Conservation (phyloP, 139 green algal genomes). For the Ostreobium quekettii region DNA sequence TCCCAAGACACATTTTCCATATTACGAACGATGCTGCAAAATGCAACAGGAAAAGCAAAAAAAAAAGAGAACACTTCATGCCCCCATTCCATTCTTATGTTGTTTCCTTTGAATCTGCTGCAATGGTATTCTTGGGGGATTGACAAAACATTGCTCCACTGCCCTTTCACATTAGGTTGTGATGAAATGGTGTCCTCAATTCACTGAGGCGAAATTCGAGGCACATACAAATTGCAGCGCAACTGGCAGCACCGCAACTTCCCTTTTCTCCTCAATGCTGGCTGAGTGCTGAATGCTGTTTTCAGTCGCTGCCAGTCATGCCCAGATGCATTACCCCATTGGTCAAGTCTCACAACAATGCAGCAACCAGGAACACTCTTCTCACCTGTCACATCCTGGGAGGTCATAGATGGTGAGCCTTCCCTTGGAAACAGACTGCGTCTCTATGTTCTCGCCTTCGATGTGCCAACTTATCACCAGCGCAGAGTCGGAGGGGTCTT, state of each 20-base stretch:
- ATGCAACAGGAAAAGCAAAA: not conserved
- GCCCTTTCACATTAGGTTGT: too few species aligned
- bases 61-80: not conserved
- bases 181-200: too few species aligned
- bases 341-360: conserved; percentile 10
- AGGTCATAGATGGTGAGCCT: conserved; percentile 97
- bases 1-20: not conserved
- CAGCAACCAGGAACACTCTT: not conserved
- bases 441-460: conserved; percentile 47
- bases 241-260: too few species aligned
- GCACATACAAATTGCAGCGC: not conserved
- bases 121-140: not conserved
- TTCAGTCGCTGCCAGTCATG: too few species aligned
- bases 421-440: conserved; percentile 68
- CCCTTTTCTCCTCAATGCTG: too few species aligned
- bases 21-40: not conserved
- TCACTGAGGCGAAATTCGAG: too few species aligned
- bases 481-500: not conserved
- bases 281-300: too few species aligned
- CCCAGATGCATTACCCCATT: not conserved
- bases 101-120: too few species aligned
- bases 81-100: too few species aligned
- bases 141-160: not conserved
- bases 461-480: not conserved
- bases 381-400: conserved; percentile 80